Percentiles rank a stretch among this genome's conserved stretches.
Conservation (phyloP, 768 basidiomycete genomes). For the Boletales sp. region DNA sequence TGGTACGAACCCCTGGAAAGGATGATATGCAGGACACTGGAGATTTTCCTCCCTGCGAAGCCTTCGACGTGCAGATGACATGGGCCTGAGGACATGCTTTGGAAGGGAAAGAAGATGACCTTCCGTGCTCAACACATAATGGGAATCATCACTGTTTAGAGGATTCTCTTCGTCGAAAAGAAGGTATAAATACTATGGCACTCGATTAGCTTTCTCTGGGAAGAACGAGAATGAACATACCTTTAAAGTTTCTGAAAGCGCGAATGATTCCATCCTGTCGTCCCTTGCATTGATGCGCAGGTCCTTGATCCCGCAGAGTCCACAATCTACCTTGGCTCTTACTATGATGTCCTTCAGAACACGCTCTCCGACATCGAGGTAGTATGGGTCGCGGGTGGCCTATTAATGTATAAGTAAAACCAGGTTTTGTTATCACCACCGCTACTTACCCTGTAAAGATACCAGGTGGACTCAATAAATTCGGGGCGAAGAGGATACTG, state of each 20-base stretch:
- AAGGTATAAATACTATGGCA: slow-evolving; percentile 79
- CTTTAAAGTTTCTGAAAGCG: slow-evolving; percentile 90
- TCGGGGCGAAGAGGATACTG: slow-evolving; percentile 87
- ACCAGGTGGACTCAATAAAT: slow-evolving; percentile 96
- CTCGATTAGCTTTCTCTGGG: slow-evolving; percentile 1
- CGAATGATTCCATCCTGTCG: slow-evolving; percentile 97
- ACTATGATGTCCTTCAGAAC: slow-evolving; percentile 70
- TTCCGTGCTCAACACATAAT: slow-evolving; percentile 93
- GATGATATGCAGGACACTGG: slow-evolving; percentile 70
- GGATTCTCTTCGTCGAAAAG: slow-evolving; percentile 85
- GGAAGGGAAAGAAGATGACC: slow-evolving; percentile 82
- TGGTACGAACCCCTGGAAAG: slow-evolving; percentile 35
- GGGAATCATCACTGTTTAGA: slow-evolving; percentile 71
- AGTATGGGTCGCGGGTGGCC: slow-evolving; percentile 92
- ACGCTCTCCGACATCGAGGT: slow-evolving; percentile 87
- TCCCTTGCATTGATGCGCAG: slow-evolving; percentile 74
- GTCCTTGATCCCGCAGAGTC: slow-evolving; percentile 78
- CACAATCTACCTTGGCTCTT: slow-evolving; percentile 81
- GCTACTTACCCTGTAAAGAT: slow-evolving; percentile 73
- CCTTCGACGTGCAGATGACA: slow-evolving; percentile 56
- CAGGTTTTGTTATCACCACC: background rate
- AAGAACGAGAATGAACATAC: slow-evolving; percentile 33
- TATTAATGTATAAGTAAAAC: slow-evolving; percentile 27
- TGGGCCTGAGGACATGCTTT: slow-evolving; percentile 47
- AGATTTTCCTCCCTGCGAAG: slow-evolving; percentile 61